Evolutionary conservation across 805 yeast genomes (phyloP).

Genomic region (Candida golubevii): DNA sequence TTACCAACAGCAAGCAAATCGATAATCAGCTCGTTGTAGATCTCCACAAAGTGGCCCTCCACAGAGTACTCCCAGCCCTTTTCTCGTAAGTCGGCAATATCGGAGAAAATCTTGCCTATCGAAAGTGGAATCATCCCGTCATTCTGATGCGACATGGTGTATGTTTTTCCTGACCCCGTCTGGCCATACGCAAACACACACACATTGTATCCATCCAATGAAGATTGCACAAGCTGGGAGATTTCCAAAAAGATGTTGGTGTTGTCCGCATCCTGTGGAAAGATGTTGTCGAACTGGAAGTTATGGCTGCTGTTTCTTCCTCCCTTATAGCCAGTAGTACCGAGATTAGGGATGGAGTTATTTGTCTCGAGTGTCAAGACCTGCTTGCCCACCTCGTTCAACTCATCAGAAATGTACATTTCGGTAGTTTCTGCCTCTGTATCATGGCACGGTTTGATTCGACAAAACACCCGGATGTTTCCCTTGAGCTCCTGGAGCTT

Average conservation of each 20-base stretch:
- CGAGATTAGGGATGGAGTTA: background rate
- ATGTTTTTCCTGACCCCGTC: slow-evolving; percentile 89
- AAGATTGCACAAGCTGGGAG: slow-evolving; percentile 71
- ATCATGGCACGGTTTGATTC: slow-evolving; percentile 60
- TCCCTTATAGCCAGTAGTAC: background rate
- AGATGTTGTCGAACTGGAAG: slow-evolving; percentile 78
- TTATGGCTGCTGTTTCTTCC: slow-evolving; percentile 10
- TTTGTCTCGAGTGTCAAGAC: slow-evolving; percentile 22
- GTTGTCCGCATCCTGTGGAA: slow-evolving; percentile 52
- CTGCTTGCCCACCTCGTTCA: slow-evolving; percentile 34
- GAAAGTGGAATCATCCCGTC: slow-evolving; percentile 85
- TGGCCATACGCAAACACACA: slow-evolving; percentile 97
- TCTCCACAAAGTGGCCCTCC: slow-evolving; percentile 78
- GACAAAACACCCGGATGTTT: slow-evolving; percentile 84
- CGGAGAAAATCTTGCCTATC: slow-evolving; percentile 61
- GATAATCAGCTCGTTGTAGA: slow-evolving; percentile 76
- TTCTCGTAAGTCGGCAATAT: slow-evolving; percentile 42
- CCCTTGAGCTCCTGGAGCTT: slow-evolving; percentile 84
- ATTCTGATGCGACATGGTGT: slow-evolving; percentile 68
- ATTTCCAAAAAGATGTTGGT: slow-evolving; percentile 73
- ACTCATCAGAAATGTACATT: slow-evolving; percentile 16
- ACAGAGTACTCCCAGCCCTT: slow-evolving; percentile 62
- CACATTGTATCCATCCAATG: slow-evolving; percentile 76
- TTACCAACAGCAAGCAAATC: slow-evolving; percentile 51
- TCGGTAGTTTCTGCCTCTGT: background rate